A percentile compares a stretch with the other conserved stretches of the same genome.
Evolutionary conservation across 164 flowering plant species (phyloP).

Genomic region (Vitis labrusca): DNA sequence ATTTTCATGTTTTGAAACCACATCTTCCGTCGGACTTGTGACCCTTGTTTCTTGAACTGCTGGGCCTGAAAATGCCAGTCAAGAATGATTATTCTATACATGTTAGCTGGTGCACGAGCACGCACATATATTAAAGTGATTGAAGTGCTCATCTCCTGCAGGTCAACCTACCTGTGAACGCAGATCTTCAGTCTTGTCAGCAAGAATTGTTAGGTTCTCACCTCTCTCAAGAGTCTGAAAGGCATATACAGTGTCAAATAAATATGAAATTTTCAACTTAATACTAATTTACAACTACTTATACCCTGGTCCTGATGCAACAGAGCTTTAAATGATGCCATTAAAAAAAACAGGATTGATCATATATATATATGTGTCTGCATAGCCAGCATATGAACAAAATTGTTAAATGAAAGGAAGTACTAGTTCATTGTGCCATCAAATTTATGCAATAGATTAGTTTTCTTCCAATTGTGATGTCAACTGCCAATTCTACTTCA

Average conservation of each 20-base stretch:
- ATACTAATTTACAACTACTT: background rate
- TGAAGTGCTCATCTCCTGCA: background rate
- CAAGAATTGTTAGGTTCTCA: conserved; percentile 56
- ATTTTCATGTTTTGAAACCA: conserved; percentile 97
- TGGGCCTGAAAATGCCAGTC: conserved; percentile 61
- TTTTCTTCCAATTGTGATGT: too few species aligned
- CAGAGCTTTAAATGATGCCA: background rate
- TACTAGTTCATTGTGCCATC: too few species aligned
- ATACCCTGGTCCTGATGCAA: background rate
- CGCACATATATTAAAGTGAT: background rate
- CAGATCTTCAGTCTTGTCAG: conserved; percentile 72
- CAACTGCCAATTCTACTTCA: too few species aligned
- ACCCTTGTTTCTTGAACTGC: conserved; percentile 59
- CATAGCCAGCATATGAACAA: background rate
- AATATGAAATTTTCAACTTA: background rate
- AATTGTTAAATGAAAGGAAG: background rate
- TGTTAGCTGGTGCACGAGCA: background rate
- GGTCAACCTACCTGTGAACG: conserved; percentile 46
- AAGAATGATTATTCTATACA: conserved; percentile 1
- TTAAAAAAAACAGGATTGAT: background rate
- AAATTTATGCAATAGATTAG: too few species aligned
- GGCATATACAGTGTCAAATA: conserved; percentile 2
- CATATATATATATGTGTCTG: background rate
- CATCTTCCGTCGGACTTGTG: conserved; percentile 75
- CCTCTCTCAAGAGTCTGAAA: conserved; percentile 81